Evolutionary conservation across 495 filamentous ascomycete species (phyloP).

Genomic region (Talaromyces stipitatus): DNA sequence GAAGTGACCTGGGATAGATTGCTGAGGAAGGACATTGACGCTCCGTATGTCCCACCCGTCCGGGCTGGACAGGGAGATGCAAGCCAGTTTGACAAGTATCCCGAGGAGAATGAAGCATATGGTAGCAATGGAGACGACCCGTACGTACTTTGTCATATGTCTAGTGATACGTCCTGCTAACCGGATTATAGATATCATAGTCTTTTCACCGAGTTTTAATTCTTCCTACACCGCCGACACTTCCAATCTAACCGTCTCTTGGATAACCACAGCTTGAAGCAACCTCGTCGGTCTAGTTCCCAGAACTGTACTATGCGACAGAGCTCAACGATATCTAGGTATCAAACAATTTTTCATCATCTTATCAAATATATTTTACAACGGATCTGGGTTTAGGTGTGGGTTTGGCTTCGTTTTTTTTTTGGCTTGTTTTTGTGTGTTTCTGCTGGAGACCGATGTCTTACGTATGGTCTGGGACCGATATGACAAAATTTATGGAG

Average conservation of each 20-base stretch:
- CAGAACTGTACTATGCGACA: not conserved
- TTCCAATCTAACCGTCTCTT: too few species aligned
- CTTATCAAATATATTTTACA: not conserved
- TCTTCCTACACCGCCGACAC: not conserved
- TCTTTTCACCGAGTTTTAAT: slow-evolving; percentile 65
- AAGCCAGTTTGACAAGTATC: slow-evolving; percentile 96
- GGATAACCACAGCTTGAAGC: too few species aligned
- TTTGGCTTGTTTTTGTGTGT: not conserved
- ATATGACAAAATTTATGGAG: not conserved
- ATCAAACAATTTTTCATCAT: not conserved
- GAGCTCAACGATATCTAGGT: not conserved
- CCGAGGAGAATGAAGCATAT: slow-evolving; percentile 91
- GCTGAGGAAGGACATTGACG: slow-evolving; percentile 92
- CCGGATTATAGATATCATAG: slow-evolving; percentile 49
- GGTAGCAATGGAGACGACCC: slow-evolving; percentile 67
- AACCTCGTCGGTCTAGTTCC: too few species aligned
- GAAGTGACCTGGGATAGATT: slow-evolving; percentile 97
- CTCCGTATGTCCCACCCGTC: slow-evolving; percentile 95
- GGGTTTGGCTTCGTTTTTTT: not conserved
- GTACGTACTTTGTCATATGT: slow-evolving; percentile 48
- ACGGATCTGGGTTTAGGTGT: not conserved
- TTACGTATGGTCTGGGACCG: not conserved
- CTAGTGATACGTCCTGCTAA: not conserved
- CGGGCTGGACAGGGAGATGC: slow-evolving; percentile 88
- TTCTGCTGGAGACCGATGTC: not conserved